Base-by-base conservation (phyloP, 495 filamentous ascomycete genomes). In the Aspergillus carlsbadensis region DNA sequence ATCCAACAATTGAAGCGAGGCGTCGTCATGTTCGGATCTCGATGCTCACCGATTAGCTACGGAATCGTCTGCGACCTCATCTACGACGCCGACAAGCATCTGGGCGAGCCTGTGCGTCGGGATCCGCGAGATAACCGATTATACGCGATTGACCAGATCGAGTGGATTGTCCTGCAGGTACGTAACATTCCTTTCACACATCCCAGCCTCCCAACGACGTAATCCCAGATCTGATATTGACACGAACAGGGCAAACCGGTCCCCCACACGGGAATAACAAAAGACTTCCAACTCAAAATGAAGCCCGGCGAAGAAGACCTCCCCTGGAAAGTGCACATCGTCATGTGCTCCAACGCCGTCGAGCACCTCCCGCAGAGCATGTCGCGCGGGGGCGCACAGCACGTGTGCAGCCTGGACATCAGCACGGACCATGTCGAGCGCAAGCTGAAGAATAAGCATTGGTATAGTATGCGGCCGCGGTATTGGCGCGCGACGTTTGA, bases 41-140 rank as follows among this genome's bases (percentile, higher is more conserved):
- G 81, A 41, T 75, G 80, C 49, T 80, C 78, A 4, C 75, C 81
- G n/a, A 69, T 78, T 5, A 84, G 80, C 56, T 85, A 84, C 63
- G 82, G 81, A 0, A 73, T 85, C 5, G 59, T 82, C 10, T 79
- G 78, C 35, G 67, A 71, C 37, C 64, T 77, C 44, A 56, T 68
- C 8, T 85, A 81, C 40, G 63, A 80, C 31, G 71, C 76, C 0
- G 60, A 47, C 2, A 66, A 71, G 17, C 81, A 85, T 51, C 22
- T 70, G 4, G 70, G 73, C 14, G 68, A 81, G 42, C 65, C 66
- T 0, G 65, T 82, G 2, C 54, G 61, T 10, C 54, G 58, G 8
- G 81, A 84, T 60, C 55, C 67, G 10, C 75, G 67, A 35, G 77
- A 84, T 50, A 70, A 74, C 21, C 70, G 70, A 41, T 68, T 62